Conservation (phyloP, 2,329 filamentous ascomycete species). For the Arthroderma sp. region DNA sequence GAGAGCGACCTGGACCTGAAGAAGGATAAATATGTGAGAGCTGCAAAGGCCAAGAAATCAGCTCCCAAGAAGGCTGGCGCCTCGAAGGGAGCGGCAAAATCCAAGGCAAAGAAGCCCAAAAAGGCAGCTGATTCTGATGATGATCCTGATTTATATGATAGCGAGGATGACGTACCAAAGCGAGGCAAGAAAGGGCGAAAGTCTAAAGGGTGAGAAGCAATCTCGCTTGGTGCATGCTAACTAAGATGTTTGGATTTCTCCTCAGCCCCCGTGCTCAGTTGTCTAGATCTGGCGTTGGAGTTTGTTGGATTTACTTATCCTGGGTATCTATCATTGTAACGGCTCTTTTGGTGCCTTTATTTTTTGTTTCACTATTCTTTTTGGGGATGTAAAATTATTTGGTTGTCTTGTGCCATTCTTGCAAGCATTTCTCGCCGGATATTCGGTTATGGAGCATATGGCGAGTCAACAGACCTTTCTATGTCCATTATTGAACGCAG, state of each 20-base stretch:
- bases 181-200: slow-evolving; percentile 24
- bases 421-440: too few relatives aligned
- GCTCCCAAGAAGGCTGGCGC: slow-evolving; percentile 33
- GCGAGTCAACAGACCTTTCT: too few relatives aligned
- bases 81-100: slow-evolving; percentile 13
- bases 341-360: neutral
- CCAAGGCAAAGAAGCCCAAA: slow-evolving; percentile 21
- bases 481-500: too few relatives aligned
- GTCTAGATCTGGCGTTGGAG: too few relatives aligned
- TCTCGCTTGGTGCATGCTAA: too few relatives aligned
- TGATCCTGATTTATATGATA: slow-evolving; percentile 30
- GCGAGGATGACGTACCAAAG: slow-evolving; percentile 42
- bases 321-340: neutral
- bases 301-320: too few relatives aligned
- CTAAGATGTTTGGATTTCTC: too few relatives aligned
- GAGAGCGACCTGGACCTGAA: slow-evolving; percentile 72
- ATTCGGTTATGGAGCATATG: too few relatives aligned
- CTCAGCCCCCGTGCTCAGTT: too few relatives aligned
- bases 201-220: slow-evolving; percentile 3
- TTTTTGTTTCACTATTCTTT: neutral
- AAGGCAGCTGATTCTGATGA: slow-evolving; percentile 18
- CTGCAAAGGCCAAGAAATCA: slow-evolving; percentile 58
- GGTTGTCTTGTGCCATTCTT: too few relatives aligned
- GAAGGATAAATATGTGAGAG: slow-evolving; percentile 93
- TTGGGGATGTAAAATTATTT: too few relatives aligned